phyloP scores from a whole-genome alignment of 2,329 filamentous ascomycete species.

The Stachybotrys chlorohalonatus region DNA sequence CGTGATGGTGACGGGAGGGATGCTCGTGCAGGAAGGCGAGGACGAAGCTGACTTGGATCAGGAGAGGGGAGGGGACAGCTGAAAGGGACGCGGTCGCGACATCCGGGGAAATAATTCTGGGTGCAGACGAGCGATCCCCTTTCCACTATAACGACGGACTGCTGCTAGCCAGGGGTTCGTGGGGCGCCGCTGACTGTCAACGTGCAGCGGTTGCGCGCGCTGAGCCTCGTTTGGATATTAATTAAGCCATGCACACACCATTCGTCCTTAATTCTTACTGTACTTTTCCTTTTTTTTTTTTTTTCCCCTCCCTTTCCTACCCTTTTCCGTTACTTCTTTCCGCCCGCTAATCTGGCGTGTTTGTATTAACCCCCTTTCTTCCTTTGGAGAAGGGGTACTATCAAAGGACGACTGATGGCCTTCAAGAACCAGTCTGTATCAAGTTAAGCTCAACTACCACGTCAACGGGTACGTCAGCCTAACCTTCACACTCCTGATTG shows the following conservation, averaged over 20 bases:
- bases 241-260: neutral
- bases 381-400: too few species aligned
- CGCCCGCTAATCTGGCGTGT: too few species aligned
- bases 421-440: too few species aligned
- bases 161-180: neutral
- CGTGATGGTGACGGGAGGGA: neutral
- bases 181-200: too few species aligned
- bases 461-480: too few species aligned
- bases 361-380: too few species aligned
- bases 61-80: neutral
- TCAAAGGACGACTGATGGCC: too few species aligned
- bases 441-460: too few species aligned
- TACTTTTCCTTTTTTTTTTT: conserved; percentile 3
- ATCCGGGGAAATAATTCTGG: neutral
- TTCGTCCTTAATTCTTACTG: neutral
- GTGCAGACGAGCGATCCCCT: neutral
- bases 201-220: neutral
- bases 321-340: neutral
- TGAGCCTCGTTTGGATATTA: neutral
- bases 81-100: neutral
- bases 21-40: neutral
- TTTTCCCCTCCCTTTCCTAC: conserved; percentile 5
- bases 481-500: too few species aligned
- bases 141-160: neutral
- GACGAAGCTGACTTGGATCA: neutral